Conservation (phyloP, 228 moss, liverwort and hornwort genomes). For the Sphagnum magellanicum region DNA sequence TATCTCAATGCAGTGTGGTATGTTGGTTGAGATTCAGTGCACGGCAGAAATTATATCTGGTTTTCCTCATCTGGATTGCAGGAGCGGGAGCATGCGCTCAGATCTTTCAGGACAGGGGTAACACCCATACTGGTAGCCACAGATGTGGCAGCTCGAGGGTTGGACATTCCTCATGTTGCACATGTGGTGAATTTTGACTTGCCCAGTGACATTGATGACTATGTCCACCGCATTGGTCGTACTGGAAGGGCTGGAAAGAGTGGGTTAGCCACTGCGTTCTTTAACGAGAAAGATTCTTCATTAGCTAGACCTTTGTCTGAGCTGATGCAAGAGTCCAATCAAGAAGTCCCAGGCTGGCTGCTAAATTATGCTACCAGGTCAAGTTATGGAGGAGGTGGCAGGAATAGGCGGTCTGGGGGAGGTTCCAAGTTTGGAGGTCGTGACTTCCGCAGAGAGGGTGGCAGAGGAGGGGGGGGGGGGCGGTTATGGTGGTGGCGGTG, state of each 20-base stretch:
- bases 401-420: slow-evolving; percentile 76
- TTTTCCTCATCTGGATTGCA: slow-evolving; percentile 6
- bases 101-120: slow-evolving; percentile 83
- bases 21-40: too few relatives aligned
- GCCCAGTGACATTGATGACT: slow-evolving; percentile 93
- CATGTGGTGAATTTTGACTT: slow-evolving; percentile 96
- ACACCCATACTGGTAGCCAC: slow-evolving; percentile 95
- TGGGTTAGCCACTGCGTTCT: slow-evolving; percentile 91
- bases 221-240: slow-evolving; percentile 95
- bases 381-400: slow-evolving; percentile 56
- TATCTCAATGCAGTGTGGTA: too few relatives aligned
- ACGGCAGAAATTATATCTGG: too few relatives aligned
- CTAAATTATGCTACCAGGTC: slow-evolving; percentile 64
- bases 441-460: slow-evolving; percentile 83
- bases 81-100: slow-evolving; percentile 89
- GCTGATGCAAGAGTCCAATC: slow-evolving; percentile 90
- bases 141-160: slow-evolving; percentile 85
- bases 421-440: slow-evolving; percentile 90
- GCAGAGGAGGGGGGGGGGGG: slow-evolving; percentile 40
- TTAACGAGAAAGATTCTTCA: slow-evolving; percentile 87
- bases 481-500: slow-evolving; percentile 18
- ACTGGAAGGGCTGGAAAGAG: slow-evolving; percentile 95
- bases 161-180: slow-evolving; percentile 96
- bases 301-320: slow-evolving; percentile 73
- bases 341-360: slow-evolving; percentile 93